Base-by-base conservation (phyloP, 805 yeast species). In the Kurtzmaniella fragi region DNA sequence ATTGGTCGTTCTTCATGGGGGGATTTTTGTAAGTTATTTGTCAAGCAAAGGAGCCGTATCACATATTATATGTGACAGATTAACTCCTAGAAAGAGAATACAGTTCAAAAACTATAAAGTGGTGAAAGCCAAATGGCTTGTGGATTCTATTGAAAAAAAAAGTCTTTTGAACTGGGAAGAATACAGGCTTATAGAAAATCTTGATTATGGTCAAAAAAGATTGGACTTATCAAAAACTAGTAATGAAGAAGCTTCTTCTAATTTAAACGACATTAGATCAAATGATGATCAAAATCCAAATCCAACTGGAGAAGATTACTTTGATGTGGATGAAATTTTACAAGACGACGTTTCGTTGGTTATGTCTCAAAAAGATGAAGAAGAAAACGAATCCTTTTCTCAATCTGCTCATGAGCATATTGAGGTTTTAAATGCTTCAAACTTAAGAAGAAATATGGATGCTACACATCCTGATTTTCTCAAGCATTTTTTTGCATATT, bases 101-200 rank as follows among this genome's bases (percentile, higher is more conserved):
- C 82, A 84, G 57, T 87, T 78, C 54, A 63, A 69, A 28, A 75
- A 81, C 44, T 83, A 75, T 56, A 80, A 77, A 47, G 95, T 93
- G 2, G 95, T 89, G 1, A 73, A 59, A 42, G 96, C 97, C 0
- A 71, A 72, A 26, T 91, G 98, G 98, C 71, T 93, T 2, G 66
- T 72, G 0, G 85, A 88, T 15, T 73, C 85, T 38, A 66, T 88
- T 5, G 64, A 67, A 3, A 49, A 55, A 5, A 66, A 71, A 0
- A 62, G 51, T 39, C 43, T 80, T 9, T 56, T 81, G 11, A 79
- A 80, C 32, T 90, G 97, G 97, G 69, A 69, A n/a, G 72, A 76
- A 12, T 91, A 76, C 52, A 42, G 72, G 25, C 62, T 75, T 34
- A 64, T 85, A 17, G 61, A 69, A 5, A 70, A 70, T 29, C 56